Base-by-base conservation (phyloP, 768 basidiomycete species). In the Hygrophorus russula region DNA sequence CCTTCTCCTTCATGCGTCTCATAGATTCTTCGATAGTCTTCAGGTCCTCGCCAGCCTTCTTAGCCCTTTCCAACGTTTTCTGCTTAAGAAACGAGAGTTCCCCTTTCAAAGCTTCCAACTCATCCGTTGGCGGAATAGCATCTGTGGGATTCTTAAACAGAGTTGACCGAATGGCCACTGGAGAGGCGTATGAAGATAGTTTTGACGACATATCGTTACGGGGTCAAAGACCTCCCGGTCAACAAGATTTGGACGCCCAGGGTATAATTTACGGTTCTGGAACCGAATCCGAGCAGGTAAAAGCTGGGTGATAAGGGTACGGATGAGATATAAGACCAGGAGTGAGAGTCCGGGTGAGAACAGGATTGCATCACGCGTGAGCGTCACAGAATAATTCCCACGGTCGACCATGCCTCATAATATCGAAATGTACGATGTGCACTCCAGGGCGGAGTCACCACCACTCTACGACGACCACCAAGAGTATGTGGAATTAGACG, bases 1-100 rank as follows among this genome's bases (percentile, higher is more conserved):
- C 81, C 59, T 74, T 79, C 64, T 86, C 85, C 63, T 76, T 82
- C 64, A 86, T 71, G 47, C 75, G 72, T 42, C 76, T 74, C 74
- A 84, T 79, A 39, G 80, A 81, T 61, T 82, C 84, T 49, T 83
- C 77, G 52, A 89, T 78, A 42, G 74, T 70, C 56, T 70, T 74
- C 51, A 85, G 63, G 67, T 89, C 86, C 54, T 82, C 77, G 27
- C 72, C 73, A 0, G 85, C 87, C 66, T 85, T 87, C 67, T 72
- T 78, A 32, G 70, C 74, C 51, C 82, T 71, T 48, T 80, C 79
- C 37, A 77, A 52, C 5, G 76, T 71, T 55, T 64, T 67, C 51
- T 72, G 65, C 53, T 68, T 73, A 41, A 81, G 60, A 38, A 63
- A 48, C 47, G 58, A 64, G 37, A 90, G 74, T 57, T 88, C 83